Conservation (phyloP, 768 basidiomycete species). For the Trametes cinnabarina region DNA sequence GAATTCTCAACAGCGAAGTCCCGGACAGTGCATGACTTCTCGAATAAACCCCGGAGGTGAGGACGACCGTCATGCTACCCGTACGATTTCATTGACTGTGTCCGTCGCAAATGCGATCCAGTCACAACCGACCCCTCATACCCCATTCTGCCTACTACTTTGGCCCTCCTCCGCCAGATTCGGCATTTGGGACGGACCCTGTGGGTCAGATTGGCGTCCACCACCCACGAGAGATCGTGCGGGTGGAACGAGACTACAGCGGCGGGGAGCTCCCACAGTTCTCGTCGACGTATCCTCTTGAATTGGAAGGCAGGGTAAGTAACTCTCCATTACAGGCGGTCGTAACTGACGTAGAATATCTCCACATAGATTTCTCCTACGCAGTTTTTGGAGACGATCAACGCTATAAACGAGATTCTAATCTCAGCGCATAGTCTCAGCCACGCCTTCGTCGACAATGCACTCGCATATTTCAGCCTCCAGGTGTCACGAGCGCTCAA, state of each 20-base stretch:
- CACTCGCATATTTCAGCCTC: conserved; percentile 73
- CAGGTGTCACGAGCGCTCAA: conserved; percentile 73
- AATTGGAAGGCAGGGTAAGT: conserved; percentile 89
- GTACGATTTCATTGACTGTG: not conserved
- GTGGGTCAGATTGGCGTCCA: conserved; percentile 85
- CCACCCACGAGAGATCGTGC: conserved; percentile 87
- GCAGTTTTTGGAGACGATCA: conserved; percentile 87
- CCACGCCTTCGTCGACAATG: conserved; percentile 74
- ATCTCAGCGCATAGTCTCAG: conserved; percentile 81
- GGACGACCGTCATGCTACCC: not conserved
- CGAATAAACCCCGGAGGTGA: conserved; percentile 18
- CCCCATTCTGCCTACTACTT: conserved; percentile 85
- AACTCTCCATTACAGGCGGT: not conserved
- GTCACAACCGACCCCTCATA: conserved; percentile 41
- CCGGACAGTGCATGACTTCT: conserved; percentile 18
- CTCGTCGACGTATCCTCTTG: conserved; percentile 82
- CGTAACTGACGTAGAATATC: not conserved
- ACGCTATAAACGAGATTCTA: conserved; percentile 84
- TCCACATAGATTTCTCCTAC: conserved; percentile 77
- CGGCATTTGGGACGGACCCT: conserved; percentile 79
- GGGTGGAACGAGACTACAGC: conserved; percentile 90
- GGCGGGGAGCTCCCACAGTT: conserved; percentile 92
- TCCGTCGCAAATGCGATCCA: conserved; percentile 16
- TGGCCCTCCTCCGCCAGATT: conserved; percentile 72
- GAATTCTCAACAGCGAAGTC: conserved; percentile 13